Evolutionary conservation across 2,329 filamentous ascomycete species (phyloP), one percentile per base, ranked within the genome.

Genomic region (Mycosphaerelloides madeirae): DNA sequence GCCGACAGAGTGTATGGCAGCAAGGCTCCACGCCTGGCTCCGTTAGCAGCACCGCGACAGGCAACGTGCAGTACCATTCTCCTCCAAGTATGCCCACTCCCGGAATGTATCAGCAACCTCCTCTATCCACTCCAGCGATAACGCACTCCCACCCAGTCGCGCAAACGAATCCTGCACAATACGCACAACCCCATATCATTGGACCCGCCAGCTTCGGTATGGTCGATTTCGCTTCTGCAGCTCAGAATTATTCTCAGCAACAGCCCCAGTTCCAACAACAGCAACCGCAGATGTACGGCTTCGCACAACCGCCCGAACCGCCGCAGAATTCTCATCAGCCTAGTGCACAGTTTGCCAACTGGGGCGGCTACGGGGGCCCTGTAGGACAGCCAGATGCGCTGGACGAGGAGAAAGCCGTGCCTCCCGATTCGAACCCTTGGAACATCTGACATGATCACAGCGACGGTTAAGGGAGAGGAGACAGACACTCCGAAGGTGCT

Each of bases 401-500:
- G 36, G 58, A 62, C 28, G 59, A 63, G 35, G 60, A 63, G 43
- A 60, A 60, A 40, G 57, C 60, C 39, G 57, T 62, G 54, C 54
- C 57, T 41, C 60, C 60, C 13, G 49, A 52, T 13, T 43, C 50
- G 25, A 54, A 54, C 33, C 47, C 55, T 16, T 59, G 57, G 56
- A 48, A 53, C 29, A 42, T 33, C n/a, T n/a, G n/a, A n/a, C n/a
- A n/a, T n/a, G n/a, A n/a, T n/a, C n/a, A n/a, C n/a, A n/a, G n/a
- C n/a, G n/a, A n/a, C n/a, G n/a, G n/a, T n/a, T n/a, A n/a, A n/a
- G n/a, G n/a, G n/a, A n/a, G n/a, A n/a, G n/a, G n/a, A n/a, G n/a
- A n/a, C n/a, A n/a, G n/a, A n/a, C n/a, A n/a, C n/a, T n/a, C n/a
- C n/a, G n/a, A n/a, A n/a, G n/a, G n/a, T n/a, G n/a, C n/a, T n/a